Evolutionary conservation across 2,329 filamentous ascomycete genomes (phyloP), one percentile per base, ranked within the genome.

Genomic region (Teratosphaeria viscida): DNA sequence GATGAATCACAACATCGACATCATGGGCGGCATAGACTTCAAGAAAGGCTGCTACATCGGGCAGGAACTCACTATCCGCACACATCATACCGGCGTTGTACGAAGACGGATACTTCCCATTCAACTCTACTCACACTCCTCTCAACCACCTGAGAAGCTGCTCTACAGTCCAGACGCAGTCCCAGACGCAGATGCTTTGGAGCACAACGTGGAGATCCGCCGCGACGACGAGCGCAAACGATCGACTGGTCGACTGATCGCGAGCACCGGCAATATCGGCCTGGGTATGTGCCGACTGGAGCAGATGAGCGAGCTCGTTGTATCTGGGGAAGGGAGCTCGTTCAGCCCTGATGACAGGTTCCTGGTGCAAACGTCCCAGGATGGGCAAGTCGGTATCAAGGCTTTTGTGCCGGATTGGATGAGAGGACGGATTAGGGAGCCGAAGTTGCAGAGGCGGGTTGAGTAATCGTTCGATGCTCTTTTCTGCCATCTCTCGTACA

Each of bases 11-110:
- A 96, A 96, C 72, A 82, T 97, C 72, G 94, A 99, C 74, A 77
- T 89, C 61, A 89, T 89, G 81, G 82, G 83, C 55, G 94, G 85
- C 29, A 87, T 99, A 65, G 90, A 96, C 75, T 99, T 94, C 77
- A 85, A 85, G 70, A 99, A 99, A 77, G 94, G 94, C 7, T 99
- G 94, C 76, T 99, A 99, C 74, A 85, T 97, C 7, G 94, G 94
- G 0, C 94, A 99, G 75, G 94, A 99, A 74, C 81, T 99, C 64
- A 97, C 94, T 1, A 96, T 97, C 65, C 87, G 94, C 52, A 99
- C 94, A 1, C 88, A 92, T 72, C 94, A 99, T 75, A 92, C 88
- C 12, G 94, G 94, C 26, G 90, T 99, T 16, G 90, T 99, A 49
- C 82, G 94, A 62, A 96, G 96, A 79, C 82, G 94, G 56, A 84